Evolutionary conservation across 768 basidiomycete species (phyloP).

Genomic region (Tubosaeta sp.): DNA sequence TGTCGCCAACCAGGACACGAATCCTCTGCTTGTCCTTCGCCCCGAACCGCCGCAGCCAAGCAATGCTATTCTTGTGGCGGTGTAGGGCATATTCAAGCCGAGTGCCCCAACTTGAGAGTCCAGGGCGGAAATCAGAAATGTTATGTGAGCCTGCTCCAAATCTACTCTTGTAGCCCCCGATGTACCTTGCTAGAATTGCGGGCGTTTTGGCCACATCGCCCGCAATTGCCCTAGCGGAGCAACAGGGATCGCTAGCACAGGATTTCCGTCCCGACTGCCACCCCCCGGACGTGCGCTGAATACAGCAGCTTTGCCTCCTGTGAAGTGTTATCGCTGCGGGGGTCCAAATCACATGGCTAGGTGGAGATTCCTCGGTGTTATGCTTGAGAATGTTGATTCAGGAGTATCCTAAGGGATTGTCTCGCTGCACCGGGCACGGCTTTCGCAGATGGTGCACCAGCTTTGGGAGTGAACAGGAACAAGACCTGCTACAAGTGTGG

Average conservation of each 20-base stretch:
- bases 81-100: constrained; percentile 85
- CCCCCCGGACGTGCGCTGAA: constrained; percentile 74
- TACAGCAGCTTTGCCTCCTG: constrained; percentile 70
- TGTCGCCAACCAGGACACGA: constrained; percentile 95
- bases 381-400: constrained; percentile 6
- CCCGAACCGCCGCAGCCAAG: constrained; percentile 77
- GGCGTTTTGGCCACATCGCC: constrained; percentile 80
- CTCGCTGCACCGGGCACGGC: constrained; percentile 66
- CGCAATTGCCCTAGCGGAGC: constrained; percentile 61
- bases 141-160: constrained; percentile 52
- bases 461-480: constrained; percentile 46
- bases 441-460: constrained; percentile 41
- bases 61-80: constrained; percentile 94
- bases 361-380: constrained; percentile 33
- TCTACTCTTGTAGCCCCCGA: background rate
- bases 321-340: constrained; percentile 88
- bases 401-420: constrained; percentile 56
- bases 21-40: constrained; percentile 81
- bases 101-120: constrained; percentile 76
- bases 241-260: constrained; percentile 33
- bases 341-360: constrained; percentile 85
- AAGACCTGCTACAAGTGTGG: constrained; percentile 90
- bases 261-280: constrained; percentile 63
- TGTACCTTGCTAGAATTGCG: constrained; percentile 55
- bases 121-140: constrained; percentile 73